Evolutionary conservation across 2,329 filamentous ascomycete genomes (phyloP), one percentile per base, ranked within the genome.

Genomic region (Ophiosphaerella narmari): DNA sequence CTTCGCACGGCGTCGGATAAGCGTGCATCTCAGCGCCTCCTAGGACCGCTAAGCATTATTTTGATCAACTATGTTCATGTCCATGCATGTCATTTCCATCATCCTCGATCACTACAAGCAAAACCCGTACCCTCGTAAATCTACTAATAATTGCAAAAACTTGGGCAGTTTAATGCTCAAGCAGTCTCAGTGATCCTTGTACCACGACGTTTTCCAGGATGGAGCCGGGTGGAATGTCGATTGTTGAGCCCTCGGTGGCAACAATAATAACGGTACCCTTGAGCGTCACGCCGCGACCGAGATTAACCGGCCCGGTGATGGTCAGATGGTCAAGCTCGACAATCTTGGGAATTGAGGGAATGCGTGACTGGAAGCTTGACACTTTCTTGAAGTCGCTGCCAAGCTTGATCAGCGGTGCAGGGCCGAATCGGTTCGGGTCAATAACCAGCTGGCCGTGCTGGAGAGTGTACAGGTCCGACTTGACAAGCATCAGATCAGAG

Each of bases 331-430:
- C 90, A 41, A 94, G 85, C 80, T 95, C 90, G 62, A 94, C 86
- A 66, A 95, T 92, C 83, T 90, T 92, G 71, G 90, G 90, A 67
- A 95, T 95, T 59, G 87, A 91, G 9, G 88, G 83, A 64, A 95
- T 92, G 73, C 88, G 88, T 77, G 90, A 87, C 80, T 91, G 88
- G 84, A 95, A 95, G 81, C 91, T 94, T 1, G 93, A 97, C 34
- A 99, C 94, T 87, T 99, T 99, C 89, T 99, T 99, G 86, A 99
- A 99, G 83, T 99, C 94, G 70, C 86, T 87, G 67, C 94, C 94
- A 46, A 99, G 89, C 88, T 99, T 99, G 84, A 99, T 99, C 65
- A 99, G 84, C 49, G 94, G 94, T 41, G 94, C 93, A 65, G 94
- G 92, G 62, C 94, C 94, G 77, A 99, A 97, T 64, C 94, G 91